These are phyloP conservation scores for Anethum foeniculum DNA, from an alignment of 140 eudicot genomes.

Conservation along the genomic window DNA sequence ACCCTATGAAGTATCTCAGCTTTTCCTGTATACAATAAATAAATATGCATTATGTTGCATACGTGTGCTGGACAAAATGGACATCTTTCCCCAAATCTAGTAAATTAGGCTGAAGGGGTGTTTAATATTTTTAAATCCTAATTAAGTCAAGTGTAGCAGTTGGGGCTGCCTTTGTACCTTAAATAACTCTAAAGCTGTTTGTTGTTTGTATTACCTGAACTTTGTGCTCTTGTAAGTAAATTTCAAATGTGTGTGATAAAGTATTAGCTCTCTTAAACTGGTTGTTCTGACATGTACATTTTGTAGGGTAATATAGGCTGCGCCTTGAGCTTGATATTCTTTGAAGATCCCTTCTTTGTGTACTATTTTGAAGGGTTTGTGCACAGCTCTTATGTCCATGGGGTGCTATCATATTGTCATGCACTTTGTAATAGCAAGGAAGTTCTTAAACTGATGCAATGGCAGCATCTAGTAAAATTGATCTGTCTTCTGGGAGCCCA, in stretches of 20 bases:
- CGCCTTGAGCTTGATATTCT: no score
- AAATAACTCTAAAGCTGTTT: background rate
- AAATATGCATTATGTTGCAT: background rate
- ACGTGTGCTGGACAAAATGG: background rate
- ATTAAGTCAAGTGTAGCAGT: background rate
- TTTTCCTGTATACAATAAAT: background rate
- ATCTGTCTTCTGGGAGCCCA: conserved; percentile 57
- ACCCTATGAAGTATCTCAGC: background rate
- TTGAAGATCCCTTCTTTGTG: no score
- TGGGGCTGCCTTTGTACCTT: background rate
- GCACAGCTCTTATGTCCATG: conserved; percentile 8
- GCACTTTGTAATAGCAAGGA: conserved; percentile 39
- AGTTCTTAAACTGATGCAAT: conserved; percentile 41
- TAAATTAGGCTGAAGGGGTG: conserved; percentile 2
- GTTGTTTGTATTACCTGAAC: background rate
- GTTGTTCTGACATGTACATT: no score
- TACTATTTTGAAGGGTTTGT: no score
- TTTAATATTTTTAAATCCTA: background rate
- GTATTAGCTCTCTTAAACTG: no score
- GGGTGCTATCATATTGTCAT: conserved; percentile 39
- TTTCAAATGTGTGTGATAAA: background rate
- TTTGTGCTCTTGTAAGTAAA: background rate
- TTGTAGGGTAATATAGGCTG: no score
- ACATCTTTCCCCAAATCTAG: background rate
- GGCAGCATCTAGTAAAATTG: conserved; percentile 78